phyloP scores from a whole-genome alignment of 1,284 basidiomycete species.

The Fomitiporia mediterranea region DNA sequence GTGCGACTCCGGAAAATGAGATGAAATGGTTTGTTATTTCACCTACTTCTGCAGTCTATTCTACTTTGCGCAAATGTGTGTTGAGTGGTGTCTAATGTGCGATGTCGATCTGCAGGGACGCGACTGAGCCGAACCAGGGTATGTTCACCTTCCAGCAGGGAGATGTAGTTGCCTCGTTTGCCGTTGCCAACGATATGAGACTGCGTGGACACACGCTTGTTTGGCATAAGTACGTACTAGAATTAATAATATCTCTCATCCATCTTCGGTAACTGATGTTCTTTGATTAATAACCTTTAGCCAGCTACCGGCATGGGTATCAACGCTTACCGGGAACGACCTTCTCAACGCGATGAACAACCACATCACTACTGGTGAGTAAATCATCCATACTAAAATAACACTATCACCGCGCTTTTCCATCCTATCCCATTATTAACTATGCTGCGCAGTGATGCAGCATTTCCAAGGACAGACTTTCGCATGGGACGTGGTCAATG shows the following conservation, averaged over 20 bases:
- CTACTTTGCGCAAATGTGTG: neutral
- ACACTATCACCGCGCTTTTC: neutral
- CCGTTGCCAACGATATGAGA: constrained; percentile 39
- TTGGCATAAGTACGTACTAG: constrained; percentile 53
- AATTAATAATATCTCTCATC: constrained; percentile 32
- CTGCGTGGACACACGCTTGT: constrained; percentile 49
- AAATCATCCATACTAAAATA: no score
- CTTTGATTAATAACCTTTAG: constrained; percentile 31
- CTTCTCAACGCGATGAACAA: constrained; percentile 12
- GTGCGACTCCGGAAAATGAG: constrained; percentile 21
- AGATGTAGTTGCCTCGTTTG: constrained; percentile 44
- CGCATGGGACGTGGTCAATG: constrained; percentile 42
- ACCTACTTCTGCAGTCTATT: neutral
- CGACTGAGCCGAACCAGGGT: constrained; percentile 47
- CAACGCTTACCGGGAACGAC: constrained; percentile 8
- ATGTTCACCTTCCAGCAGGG: constrained; percentile 43
- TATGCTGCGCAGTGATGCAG: constrained; percentile 11
- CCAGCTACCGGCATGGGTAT: constrained; percentile 38
- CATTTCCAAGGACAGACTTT: constrained; percentile 43
- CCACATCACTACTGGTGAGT: constrained; percentile 14
- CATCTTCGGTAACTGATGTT: constrained; percentile 42
- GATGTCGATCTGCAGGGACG: constrained; percentile 31
- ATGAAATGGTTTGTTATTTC: constrained; percentile 19
- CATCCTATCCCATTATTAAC: neutral
- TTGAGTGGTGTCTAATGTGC: neutral